A percentile compares a stretch with the other conserved stretches of the same genome.
Conservation (phyloP, 2,329 filamentous ascomycete genomes). For the Ceratocystis huliohia region DNA sequence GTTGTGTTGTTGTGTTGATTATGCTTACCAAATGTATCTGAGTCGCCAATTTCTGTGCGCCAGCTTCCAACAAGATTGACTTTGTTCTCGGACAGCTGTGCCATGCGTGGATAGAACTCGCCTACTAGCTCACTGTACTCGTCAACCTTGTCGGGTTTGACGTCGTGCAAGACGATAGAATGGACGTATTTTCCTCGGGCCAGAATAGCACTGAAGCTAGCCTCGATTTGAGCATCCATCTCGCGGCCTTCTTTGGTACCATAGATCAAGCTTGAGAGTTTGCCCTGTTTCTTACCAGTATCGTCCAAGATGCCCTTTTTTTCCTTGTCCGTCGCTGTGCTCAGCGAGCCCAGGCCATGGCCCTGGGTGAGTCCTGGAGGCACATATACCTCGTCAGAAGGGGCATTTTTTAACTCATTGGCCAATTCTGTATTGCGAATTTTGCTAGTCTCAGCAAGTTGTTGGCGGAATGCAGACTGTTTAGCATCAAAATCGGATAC, state of each 20-base stretch:
- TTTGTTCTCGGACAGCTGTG: conserved; percentile 71
- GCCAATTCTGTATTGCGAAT: conserved; percentile 34
- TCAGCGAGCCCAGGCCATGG: conserved; percentile 49
- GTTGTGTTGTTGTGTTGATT: too few relatives aligned
- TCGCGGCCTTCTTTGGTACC: conserved; percentile 91
- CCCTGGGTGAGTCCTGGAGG: conserved; percentile 29
- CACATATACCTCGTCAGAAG: conserved; percentile 12
- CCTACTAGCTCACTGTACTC: conserved; percentile 87
- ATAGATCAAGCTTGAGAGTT: conserved; percentile 82
- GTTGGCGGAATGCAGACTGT: conserved; percentile 77
- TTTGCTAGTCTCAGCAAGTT: conserved; percentile 62
- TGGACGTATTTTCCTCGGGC: conserved; percentile 97
- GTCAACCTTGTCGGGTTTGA: conserved; percentile 89
- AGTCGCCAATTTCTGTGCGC: conserved; percentile 94
- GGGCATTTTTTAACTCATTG: conserved; percentile 12
- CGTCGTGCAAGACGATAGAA: conserved; percentile 91
- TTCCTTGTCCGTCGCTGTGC: conserved; percentile 36
- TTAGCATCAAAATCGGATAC: conserved; percentile 66
- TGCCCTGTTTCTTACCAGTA: conserved; percentile 53
- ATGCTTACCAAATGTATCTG: conserved; percentile 85
- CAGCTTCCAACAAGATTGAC: conserved; percentile 95
- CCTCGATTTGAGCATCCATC: conserved; percentile 89
- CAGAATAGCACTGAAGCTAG: conserved; percentile 87
- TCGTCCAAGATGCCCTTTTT: conserved; percentile 31
- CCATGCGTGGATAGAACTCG: conserved; percentile 84